Evolutionary conservation across 345 rosid species (phyloP), one percentile per base, ranked within the genome.

Genomic region (Pistacia atlantica): DNA sequence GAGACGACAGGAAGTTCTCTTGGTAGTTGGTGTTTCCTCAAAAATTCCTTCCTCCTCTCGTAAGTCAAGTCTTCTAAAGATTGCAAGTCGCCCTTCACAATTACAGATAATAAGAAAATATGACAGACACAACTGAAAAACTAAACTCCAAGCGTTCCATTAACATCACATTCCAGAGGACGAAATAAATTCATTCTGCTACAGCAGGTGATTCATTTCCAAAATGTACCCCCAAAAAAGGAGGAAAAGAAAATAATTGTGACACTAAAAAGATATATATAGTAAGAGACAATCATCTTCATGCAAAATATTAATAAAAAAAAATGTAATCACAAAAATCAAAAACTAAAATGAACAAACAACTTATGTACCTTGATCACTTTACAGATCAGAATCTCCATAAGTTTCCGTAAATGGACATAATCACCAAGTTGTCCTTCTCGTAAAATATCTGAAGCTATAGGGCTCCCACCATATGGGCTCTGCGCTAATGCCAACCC

Each of bases 341-440:
- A 3, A 48, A 8, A 48, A 49, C 14, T 52, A 17, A 77, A 73
- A 56, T 2, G 33, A 22, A 33, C 17, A 70, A 58, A 67, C 13
- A 14, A 1, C 70, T 8, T 20, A 58, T 37, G 22, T 86, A 95
- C 98, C 98, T 92, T 95, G 35, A 93, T 85, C 80, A 96, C 98
- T 90, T 89, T 96, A 84, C 95, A 88, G 75, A 96, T 96, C 61
- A 92, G 61, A 75, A 93, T 85, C 86, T 92, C 99, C 98, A 93
- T 91, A 65, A 96, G 86, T 63, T 86, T 93, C 83, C 95, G 84
- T 69, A 92, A 67, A 73, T 90, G 86, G 60, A 93, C 92, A 72
- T 93, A 96, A 86, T 93, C 99, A 62, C 99, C 98, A 11, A 93
- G 95, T 82, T 96, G 99, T 61, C 99, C 98, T 78, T 87, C 87